Conservation (phyloP, 2,329 filamentous ascomycete genomes). For the Pseudogymnoascus sp. region DNA sequence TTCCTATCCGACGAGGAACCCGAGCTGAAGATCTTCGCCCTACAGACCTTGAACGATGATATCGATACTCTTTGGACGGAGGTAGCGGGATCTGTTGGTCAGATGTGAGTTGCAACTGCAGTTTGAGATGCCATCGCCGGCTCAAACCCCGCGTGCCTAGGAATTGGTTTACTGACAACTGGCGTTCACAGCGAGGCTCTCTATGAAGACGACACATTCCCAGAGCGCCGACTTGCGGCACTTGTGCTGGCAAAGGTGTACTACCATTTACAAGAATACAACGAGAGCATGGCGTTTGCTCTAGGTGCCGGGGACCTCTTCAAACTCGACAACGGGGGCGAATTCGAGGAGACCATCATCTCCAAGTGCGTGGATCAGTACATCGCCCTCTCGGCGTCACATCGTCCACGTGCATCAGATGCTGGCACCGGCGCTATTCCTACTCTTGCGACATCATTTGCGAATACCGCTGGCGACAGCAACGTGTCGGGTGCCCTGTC, state of each 20-base stretch:
- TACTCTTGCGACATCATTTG: constrained; percentile 67
- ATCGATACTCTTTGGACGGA: constrained; percentile 98
- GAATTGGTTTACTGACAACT: constrained; percentile 15
- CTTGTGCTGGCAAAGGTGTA: constrained; percentile 96
- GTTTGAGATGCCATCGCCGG: background rate
- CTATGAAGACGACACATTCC: constrained; percentile 93
- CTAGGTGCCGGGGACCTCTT: constrained; percentile 91
- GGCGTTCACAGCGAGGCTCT: constrained; percentile 67
- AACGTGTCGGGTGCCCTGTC: constrained; percentile 53
- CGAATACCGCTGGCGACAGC: constrained; percentile 55
- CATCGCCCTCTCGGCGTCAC: constrained; percentile 63
- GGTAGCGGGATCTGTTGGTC: constrained; percentile 81
- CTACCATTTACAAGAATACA: constrained; percentile 97
- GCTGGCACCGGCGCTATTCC: constrained; percentile 41
- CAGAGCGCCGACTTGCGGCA: constrained; percentile 86
- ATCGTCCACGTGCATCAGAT: constrained; percentile 40
- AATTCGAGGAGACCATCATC: constrained; percentile 98
- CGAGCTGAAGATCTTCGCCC: constrained; percentile 87
- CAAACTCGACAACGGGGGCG: constrained; percentile 79
- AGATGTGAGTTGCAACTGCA: constrained; percentile 61
- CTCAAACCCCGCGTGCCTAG: background rate
- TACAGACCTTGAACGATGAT: constrained; percentile 91
- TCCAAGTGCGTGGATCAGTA: constrained; percentile 98
- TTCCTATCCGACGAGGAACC: constrained; percentile 92
- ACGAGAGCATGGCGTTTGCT: constrained; percentile 98